These are phyloP conservation scores for Rhodotorula graminis DNA, from an alignment of 768 basidiomycete species.

Conservation along the genomic window DNA sequence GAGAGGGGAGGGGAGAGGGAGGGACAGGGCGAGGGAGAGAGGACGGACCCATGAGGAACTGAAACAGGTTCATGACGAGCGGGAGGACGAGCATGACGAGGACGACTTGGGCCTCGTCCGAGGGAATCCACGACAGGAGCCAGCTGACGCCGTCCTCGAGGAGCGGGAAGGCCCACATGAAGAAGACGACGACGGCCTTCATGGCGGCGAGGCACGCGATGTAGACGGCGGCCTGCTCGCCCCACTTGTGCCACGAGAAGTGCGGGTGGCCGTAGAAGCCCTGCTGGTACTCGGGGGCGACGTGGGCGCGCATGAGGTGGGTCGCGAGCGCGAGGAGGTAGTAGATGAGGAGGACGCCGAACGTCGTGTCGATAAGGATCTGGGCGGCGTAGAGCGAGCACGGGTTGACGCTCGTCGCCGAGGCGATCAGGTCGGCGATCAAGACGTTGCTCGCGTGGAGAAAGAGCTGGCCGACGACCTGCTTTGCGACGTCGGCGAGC, in stretches of 20 bases:
- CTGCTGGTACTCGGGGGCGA: slow-evolving; percentile 70
- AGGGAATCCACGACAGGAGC: slow-evolving; percentile 72
- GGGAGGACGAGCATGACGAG: slow-evolving; percentile 84
- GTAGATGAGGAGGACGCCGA: slow-evolving; percentile 77
- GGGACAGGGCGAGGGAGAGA: not conserved
- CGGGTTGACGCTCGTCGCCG: slow-evolving; percentile 68
- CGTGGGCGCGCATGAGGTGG: slow-evolving; percentile 61
- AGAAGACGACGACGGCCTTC: slow-evolving; percentile 79
- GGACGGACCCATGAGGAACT: slow-evolving; percentile 93
- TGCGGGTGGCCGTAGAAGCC: slow-evolving; percentile 79
- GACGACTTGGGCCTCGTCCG: slow-evolving; percentile 54
- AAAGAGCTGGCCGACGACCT: slow-evolving; percentile 68
- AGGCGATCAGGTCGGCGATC: slow-evolving; percentile 59
- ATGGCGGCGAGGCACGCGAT: slow-evolving; percentile 72
- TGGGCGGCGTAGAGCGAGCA: slow-evolving; percentile 77
- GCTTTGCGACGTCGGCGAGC: slow-evolving; percentile 85
- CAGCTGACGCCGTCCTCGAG: slow-evolving; percentile 76
- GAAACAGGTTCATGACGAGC: slow-evolving; percentile 57
- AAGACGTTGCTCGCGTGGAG: slow-evolving; percentile 69
- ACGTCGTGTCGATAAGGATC: slow-evolving; percentile 82
- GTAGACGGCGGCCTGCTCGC: slow-evolving; percentile 68
- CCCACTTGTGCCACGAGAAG: slow-evolving; percentile 67
- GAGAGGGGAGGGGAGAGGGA: not conserved
- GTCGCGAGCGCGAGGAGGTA: slow-evolving; percentile 52
- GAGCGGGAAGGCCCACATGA: slow-evolving; percentile 66